Conservation (phyloP, 768 basidiomycete species). For the Sporobolomyces pararoseus region DNA sequence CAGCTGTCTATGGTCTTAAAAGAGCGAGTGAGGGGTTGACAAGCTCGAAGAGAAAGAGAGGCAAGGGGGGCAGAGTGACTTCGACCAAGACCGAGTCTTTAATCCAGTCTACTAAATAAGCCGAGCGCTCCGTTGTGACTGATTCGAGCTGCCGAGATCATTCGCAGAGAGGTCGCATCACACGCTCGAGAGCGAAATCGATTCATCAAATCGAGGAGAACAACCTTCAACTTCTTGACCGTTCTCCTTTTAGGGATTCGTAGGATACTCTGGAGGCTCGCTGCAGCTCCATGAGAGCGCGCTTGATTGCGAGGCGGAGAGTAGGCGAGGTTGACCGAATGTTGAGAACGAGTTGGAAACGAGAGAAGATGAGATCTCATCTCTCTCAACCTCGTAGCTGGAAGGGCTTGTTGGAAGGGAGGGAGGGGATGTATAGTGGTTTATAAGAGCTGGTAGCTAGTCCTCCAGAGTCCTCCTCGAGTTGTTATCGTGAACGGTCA, state of each 20-base stretch:
- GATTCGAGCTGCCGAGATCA: not conserved
- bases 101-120: not conserved
- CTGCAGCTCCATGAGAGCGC: not conserved
- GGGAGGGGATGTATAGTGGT: not conserved
- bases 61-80: not conserved
- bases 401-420: not conserved
- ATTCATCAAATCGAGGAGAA: not conserved
- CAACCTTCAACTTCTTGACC: not conserved
- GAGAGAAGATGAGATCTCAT: not conserved
- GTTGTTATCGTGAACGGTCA: not conserved
- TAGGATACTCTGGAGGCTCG: no score
- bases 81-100: slow-evolving; percentile 1
- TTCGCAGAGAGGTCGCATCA: not conserved
- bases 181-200: not conserved
- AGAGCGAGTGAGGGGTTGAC: no score
- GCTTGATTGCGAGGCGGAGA: not conserved
- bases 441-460: not conserved
- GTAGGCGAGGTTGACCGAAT: slow-evolving; percentile 7
- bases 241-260: not conserved
- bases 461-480: not conserved
- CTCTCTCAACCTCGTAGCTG: not conserved
- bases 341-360: not conserved
- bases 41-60: no score
- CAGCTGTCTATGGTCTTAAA: no score
- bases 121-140: not conserved